Conservation (phyloP, 345 rosid species). For the Linum usitatissimum region DNA sequence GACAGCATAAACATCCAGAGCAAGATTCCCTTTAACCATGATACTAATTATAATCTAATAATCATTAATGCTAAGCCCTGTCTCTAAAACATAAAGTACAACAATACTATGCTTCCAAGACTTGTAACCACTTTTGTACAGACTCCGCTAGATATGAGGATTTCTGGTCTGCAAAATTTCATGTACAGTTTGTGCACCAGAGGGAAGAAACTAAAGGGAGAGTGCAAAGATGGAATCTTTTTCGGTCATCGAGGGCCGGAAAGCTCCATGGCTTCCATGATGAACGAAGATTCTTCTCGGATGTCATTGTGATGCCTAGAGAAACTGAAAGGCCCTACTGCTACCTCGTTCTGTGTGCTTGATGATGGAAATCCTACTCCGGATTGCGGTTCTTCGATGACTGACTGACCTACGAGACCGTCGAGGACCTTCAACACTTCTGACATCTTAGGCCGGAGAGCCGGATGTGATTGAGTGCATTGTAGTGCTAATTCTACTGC, state of each 20-base stretch:
- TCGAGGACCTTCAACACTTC: constrained; percentile 62
- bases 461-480: constrained; percentile 66
- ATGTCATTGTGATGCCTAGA: constrained; percentile 43
- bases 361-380: constrained; percentile 9
- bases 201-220: background rate
- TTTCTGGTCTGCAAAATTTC: background rate
- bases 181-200: constrained; percentile 12
- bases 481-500: constrained; percentile 58
- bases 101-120: too few species aligned
- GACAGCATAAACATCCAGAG: too few species aligned
- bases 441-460: constrained; percentile 70
- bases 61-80: too few species aligned
- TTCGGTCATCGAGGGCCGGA: constrained; percentile 75
- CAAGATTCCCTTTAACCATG: too few species aligned
- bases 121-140: too few species aligned
- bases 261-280: constrained; percentile 90
- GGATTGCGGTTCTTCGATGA: constrained; percentile 32
- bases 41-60: too few species aligned
- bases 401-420: constrained; percentile 50
- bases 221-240: background rate
- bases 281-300: constrained; percentile 67
- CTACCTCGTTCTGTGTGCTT: constrained; percentile 24
- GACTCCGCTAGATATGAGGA: too few species aligned
- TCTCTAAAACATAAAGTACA: too few species aligned
- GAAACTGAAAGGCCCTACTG: constrained; percentile 39